Evolutionary conservation across 352 stramenopile species (phyloP).

Genomic region (Pythium monospermum): DNA sequence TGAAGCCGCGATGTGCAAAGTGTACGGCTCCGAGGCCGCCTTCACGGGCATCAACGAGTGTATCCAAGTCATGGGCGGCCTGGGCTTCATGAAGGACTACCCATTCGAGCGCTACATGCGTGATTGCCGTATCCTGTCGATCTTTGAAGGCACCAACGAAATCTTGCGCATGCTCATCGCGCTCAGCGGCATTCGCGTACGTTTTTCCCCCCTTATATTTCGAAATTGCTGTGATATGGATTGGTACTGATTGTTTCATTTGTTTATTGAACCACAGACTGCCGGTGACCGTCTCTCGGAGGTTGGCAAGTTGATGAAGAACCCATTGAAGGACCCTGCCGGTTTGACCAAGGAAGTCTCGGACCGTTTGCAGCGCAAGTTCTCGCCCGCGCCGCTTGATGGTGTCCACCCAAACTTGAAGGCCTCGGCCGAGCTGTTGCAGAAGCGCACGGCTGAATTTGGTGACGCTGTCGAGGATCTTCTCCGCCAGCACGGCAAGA

Average conservation of each 20-base stretch:
- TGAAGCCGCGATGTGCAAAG: constrained; percentile 86
- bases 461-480: constrained; percentile 71
- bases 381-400: constrained; percentile 59
- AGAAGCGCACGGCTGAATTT: constrained; percentile 72
- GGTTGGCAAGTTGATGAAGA: constrained; percentile 75
- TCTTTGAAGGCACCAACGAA: constrained; percentile 91
- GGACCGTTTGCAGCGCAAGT: constrained; percentile 79
- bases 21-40: constrained; percentile 81
- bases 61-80: constrained; percentile 86
- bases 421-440: constrained; percentile 42
- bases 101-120: constrained; percentile 89
- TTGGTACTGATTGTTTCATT: constrained; percentile 1
- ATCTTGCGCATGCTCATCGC: constrained; percentile 91
- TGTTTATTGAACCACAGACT: constrained; percentile 30
- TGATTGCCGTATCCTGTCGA: constrained; percentile 87
- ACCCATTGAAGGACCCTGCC: constrained; percentile 74
- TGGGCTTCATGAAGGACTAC: constrained; percentile 91
- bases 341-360: constrained; percentile 66
- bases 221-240: constrained; percentile 6
- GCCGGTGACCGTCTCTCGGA: constrained; percentile 73
- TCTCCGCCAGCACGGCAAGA: constrained; percentile 85
- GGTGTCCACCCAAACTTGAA: constrained; percentile 70
- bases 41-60: constrained; percentile 86
- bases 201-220: constrained; percentile 8
- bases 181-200: constrained; percentile 74